Base-by-base conservation (phyloP, 1,284 basidiomycete species). In the Austropuccinia psidii region DNA sequence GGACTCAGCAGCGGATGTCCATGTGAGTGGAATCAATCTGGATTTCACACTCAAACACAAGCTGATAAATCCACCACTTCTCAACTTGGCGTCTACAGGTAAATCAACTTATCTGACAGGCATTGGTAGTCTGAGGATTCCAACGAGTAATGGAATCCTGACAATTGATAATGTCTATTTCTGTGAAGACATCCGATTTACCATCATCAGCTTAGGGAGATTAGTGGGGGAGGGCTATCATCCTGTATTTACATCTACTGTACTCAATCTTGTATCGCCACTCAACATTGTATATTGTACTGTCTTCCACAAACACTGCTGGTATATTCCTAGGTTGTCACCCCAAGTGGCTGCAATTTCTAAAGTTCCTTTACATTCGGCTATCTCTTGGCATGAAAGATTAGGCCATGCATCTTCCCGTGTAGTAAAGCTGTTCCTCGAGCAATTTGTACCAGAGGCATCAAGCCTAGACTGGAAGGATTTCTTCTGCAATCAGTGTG, bases 401-500 rank as follows among this genome's bases (percentile, higher is more conserved):
- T 35, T 60, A 8, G 57, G 57, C 4, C 57, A 60, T 60, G 57
- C 43, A 11, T 41, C 35, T 37, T 33, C 37, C 4, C 4, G 27
- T 2, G 9, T 41, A 21, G 57, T 60, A 7, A 60, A 33, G 7
- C 4, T 11, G 2, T 60, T 35, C 29, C 37, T 60, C 3, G 7
- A 21, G 19, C 4, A 6, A 21, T 17, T 35, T 41, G 37, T 21
- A 15, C 57, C 57, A 8, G 57, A 60, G 7, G 1, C 17, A 31
- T 11, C n/a, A n/a, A n/a, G n/a, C n/a, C 17, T 31, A 3, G 15
- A 8, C 21, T 60, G 57, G 57, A 21, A 41, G 21, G 4, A 17
- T 9, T 60, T 60, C 29, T 60, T 60, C 21, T 60, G 57, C n/a
- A 24, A 60, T 9, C 57, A 41, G 17, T 60, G 57, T 39, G 57